Percentiles rank a stretch among this genome's conserved stretches.
phyloP scores from a whole-genome alignment of 305 asterid species.

The Fraxinus sp. region DNA sequence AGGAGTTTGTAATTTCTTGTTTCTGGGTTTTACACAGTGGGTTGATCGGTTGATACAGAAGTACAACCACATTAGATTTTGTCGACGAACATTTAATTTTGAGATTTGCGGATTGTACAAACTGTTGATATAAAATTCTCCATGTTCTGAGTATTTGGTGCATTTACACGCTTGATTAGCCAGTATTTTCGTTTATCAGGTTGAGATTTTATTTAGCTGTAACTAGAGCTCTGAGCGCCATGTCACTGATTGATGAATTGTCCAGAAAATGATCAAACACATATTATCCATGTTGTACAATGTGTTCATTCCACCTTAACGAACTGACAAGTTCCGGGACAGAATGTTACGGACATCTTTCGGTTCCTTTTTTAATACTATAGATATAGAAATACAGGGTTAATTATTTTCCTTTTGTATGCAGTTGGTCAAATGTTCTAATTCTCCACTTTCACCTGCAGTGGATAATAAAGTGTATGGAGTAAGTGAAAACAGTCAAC shows the following conservation, averaged over 20 bases:
- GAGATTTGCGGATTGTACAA: constrained; percentile 19
- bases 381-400: not conserved
- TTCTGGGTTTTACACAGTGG: constrained; percentile 16
- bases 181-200: constrained; percentile 20
- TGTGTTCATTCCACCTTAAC: constrained; percentile 7
- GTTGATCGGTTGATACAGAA: constrained; percentile 33
- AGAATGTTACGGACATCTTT: not conserved
- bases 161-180: constrained; percentile 16
- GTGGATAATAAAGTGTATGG: not conserved
- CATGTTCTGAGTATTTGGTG: constrained; percentile 10
- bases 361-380: not conserved
- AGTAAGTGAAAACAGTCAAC: not conserved
- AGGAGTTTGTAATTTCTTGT: constrained; percentile 10
- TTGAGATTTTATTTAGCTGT: constrained; percentile 2
- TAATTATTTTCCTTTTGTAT: constrained; percentile 9
- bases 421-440: not conserved
- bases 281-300: constrained; percentile 13
- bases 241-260: constrained; percentile 1
- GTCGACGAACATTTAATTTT: not conserved
- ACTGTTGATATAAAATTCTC: not conserved
- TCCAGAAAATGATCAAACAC: constrained; percentile 13
- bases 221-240: not conserved
- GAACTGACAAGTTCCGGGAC: not conserved
- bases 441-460: constrained; percentile 1
- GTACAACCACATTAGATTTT: constrained; percentile 22